Percentiles rank a stretch among this genome's conserved stretches.
These are phyloP conservation scores for Hypomontagnella submonticulosa DNA, from an alignment of 495 filamentous ascomycete genomes.

Conservation along the genomic window DNA sequence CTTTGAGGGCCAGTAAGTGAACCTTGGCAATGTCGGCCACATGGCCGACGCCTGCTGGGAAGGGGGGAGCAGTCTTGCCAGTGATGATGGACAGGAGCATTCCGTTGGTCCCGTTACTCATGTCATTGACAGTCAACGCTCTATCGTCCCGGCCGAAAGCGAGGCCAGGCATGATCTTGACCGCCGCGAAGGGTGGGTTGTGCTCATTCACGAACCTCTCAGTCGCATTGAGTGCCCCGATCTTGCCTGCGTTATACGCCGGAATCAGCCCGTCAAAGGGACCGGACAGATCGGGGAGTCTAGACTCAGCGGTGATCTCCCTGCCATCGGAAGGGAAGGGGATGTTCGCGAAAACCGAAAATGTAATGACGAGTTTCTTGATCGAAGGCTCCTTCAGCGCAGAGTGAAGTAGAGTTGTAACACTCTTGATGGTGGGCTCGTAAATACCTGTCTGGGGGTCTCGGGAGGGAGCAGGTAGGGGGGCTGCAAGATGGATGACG, in stretches of 20 bases:
- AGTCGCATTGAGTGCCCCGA: not conserved
- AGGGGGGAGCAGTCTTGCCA: not conserved
- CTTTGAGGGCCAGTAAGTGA: not conserved
- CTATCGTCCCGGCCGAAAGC: not conserved
- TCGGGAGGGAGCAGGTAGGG: not conserved
- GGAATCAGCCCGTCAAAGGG: not conserved
- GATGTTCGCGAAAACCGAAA: not conserved
- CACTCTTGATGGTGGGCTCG: not conserved
- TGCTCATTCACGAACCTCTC: not conserved
- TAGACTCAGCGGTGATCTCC: not conserved
- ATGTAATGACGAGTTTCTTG: not conserved
- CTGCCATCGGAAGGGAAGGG: not conserved
- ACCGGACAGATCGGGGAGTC: not conserved
- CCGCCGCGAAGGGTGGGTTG: not conserved
- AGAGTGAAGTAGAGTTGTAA: not conserved
- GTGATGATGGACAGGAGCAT: not conserved
- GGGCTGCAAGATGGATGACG: not conserved
- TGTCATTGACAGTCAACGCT: not conserved
- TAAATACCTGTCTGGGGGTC: not conserved
- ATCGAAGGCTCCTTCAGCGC: not conserved
- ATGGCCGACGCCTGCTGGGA: not conserved
- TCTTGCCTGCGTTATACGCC: not conserved
- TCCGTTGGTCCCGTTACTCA: not conserved
- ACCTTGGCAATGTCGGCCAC: not conserved
- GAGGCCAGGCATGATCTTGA: constrained; percentile 1